Evolutionary conservation across 1,139 yeast species (phyloP).

Genomic region (Pneumocystis sp.): DNA sequence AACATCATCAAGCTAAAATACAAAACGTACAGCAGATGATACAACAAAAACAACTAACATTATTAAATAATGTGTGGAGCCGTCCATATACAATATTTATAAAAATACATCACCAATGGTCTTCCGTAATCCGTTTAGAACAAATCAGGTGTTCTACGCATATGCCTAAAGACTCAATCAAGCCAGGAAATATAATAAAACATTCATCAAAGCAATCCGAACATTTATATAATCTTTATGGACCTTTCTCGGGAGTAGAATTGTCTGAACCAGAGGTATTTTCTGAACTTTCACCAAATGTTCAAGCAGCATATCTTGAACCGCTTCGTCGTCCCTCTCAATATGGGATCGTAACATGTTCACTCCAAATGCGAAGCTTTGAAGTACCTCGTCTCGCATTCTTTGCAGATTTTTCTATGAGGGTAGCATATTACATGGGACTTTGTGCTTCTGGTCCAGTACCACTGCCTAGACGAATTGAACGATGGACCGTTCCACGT

Average conservation of each 20-base stretch:
- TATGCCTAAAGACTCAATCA: neutral
- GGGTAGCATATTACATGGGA: conserved; percentile 82
- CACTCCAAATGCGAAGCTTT: conserved; percentile 57
- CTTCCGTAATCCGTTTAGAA: neutral
- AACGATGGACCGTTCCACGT: conserved; percentile 84
- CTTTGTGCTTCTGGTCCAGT: conserved; percentile 63
- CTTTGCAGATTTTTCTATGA: conserved; percentile 68
- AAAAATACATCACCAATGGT: neutral
- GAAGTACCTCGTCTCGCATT: conserved; percentile 56
- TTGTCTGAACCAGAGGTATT: neutral
- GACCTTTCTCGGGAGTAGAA: neutral
- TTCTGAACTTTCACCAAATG: conserved; percentile 49
- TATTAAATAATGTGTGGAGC: too few species aligned
- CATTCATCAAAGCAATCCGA: neutral
- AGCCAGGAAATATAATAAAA: neutral
- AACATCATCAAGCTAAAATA: too few species aligned
- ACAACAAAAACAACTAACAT: neutral
- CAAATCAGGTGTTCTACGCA: neutral
- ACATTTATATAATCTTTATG: neutral
- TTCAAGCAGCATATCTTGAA: conserved; percentile 65
- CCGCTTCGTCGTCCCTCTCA: conserved; percentile 58
- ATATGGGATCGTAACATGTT: conserved; percentile 52
- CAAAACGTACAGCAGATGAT: too few species aligned
- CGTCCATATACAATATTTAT: neutral
- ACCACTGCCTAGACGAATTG: conserved; percentile 56